Percentiles rank a stretch among this genome's conserved stretches.
phyloP scores from a whole-genome alignment of 306 rosid genomes.

The Vigna nakashimae region DNA sequence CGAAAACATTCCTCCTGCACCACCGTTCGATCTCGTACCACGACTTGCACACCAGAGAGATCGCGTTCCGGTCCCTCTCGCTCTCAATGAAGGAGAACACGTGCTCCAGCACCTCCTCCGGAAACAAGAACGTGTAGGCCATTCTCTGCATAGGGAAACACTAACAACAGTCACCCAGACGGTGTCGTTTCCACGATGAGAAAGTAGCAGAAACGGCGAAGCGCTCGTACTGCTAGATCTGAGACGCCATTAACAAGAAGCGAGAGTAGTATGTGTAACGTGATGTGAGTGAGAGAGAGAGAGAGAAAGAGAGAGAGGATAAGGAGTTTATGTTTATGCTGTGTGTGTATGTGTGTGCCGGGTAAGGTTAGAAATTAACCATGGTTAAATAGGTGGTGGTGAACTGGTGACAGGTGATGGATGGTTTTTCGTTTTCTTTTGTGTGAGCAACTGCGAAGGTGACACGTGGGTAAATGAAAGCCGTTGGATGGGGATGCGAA shows the following conservation, averaged over 20 bases:
- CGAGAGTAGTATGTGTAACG: constrained; percentile 14
- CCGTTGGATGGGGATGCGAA: constrained; percentile 55
- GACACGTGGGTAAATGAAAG: constrained; percentile 56
- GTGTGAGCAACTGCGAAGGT: constrained; percentile 2
- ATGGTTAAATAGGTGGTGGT: constrained; percentile 66
- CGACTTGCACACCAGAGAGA: constrained; percentile 83
- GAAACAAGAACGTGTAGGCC: constrained; percentile 71
- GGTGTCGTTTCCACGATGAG: constrained; percentile 34
- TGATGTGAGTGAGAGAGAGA: constrained; percentile 2
- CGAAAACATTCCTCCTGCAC: constrained; percentile 77
- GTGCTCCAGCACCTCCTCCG: constrained; percentile 89
- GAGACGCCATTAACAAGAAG: constrained; percentile 61
- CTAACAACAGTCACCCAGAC: not conserved
- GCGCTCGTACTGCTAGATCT: constrained; percentile 66
- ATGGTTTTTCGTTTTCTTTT: not conserved
- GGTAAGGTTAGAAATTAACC: constrained; percentile 69
- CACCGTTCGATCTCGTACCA: constrained; percentile 97
- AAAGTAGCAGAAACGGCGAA: not conserved
- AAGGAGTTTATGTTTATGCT: constrained; percentile 51
- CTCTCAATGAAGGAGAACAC: constrained; percentile 78
- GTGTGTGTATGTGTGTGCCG: not conserved
- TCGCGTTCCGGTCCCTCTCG: constrained; percentile 78
- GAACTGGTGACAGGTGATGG: not conserved
- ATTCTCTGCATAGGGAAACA: constrained; percentile 59
- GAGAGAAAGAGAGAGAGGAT: constrained; percentile 50